Percentiles rank a stretch among this genome's conserved stretches.
Evolutionary conservation across 768 basidiomycete genomes (phyloP).

Genomic region (Harrya chromipes): DNA sequence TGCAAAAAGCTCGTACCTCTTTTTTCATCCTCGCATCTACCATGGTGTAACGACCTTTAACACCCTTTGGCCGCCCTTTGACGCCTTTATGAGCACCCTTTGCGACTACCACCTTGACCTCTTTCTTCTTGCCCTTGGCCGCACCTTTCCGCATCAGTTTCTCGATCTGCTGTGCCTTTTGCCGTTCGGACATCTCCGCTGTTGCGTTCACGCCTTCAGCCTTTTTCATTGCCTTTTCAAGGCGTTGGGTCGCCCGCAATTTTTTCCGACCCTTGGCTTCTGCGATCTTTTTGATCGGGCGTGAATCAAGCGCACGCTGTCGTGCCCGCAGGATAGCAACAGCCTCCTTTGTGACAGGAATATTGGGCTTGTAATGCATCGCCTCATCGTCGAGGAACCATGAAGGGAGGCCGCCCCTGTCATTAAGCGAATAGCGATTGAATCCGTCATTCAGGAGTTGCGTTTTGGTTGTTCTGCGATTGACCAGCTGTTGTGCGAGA

Average conservation of each 20-base stretch:
- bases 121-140: constrained; percentile 68
- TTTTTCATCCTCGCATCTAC: constrained; percentile 93
- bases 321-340: constrained; percentile 79
- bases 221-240: constrained; percentile 94
- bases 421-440: constrained; percentile 87
- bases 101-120: constrained; percentile 86
- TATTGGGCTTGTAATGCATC: constrained; percentile 88
- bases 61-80: constrained; percentile 91
- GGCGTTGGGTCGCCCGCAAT: constrained; percentile 74
- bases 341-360: constrained; percentile 98
- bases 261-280: constrained; percentile 99
- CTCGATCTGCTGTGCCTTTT: constrained; percentile 92
- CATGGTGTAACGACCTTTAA: constrained; percentile 94
- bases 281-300: constrained; percentile 98
- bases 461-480: constrained; percentile 84
- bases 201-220: constrained; percentile 91
- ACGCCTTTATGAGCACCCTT: constrained; percentile 86
- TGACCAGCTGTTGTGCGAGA: constrained; percentile 87
- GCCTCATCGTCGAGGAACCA: constrained; percentile 99
- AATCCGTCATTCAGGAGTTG: constrained; percentile 94
- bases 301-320: constrained; percentile 90
- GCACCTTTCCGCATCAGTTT: constrained; percentile 84
- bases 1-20: constrained; percentile 49
- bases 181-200: constrained; percentile 87
- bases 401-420: constrained; percentile 86